phyloP scores from a whole-genome alignment of 1,139 yeast genomes.

The Suhomyces kunorum region DNA sequence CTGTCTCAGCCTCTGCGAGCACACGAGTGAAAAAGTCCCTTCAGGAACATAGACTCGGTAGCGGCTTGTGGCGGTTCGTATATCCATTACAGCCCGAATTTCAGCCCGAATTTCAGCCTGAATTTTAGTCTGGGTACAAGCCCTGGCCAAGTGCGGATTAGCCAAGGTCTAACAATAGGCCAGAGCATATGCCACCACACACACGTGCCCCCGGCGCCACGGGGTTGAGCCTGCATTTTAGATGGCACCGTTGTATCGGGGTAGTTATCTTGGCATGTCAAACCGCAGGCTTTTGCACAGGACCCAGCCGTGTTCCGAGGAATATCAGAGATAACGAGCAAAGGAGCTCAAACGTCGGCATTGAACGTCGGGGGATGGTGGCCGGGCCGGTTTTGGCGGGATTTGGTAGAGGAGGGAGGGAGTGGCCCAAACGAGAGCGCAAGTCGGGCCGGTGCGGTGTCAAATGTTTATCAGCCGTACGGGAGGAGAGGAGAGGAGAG shows the following conservation, averaged over 20 bases:
- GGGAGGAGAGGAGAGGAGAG: too few relatives aligned
- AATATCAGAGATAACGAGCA: too few relatives aligned
- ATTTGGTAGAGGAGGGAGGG: too few relatives aligned
- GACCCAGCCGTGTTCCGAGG: conserved; percentile 1
- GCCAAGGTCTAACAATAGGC: neutral
- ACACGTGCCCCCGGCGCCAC: conserved; percentile 1
- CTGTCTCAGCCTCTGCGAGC: conserved; percentile 2
- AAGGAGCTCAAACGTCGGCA: too few relatives aligned
- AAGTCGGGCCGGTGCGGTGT: too few relatives aligned
- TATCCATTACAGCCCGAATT: conserved; percentile 4
- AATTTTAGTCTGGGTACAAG: neutral
- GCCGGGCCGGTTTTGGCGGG: too few relatives aligned
- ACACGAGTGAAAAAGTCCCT: neutral
- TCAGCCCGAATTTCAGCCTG: conserved; percentile 6
- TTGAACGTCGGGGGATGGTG: too few relatives aligned
- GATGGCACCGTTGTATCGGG: neutral
- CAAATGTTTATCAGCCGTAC: too few relatives aligned
- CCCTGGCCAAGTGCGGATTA: neutral
- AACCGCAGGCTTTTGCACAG: conserved; percentile 3
- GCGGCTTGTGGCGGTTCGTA: neutral
- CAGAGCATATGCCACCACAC: neutral
- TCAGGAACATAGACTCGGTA: neutral
- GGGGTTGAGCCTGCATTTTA: conserved; percentile 3
- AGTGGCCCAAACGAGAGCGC: too few relatives aligned
- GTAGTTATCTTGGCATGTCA: conserved; percentile 5